These are phyloP conservation scores for Oldenlandia corymbosa DNA, from an alignment of 257 asterid species.

Conservation along the genomic window DNA sequence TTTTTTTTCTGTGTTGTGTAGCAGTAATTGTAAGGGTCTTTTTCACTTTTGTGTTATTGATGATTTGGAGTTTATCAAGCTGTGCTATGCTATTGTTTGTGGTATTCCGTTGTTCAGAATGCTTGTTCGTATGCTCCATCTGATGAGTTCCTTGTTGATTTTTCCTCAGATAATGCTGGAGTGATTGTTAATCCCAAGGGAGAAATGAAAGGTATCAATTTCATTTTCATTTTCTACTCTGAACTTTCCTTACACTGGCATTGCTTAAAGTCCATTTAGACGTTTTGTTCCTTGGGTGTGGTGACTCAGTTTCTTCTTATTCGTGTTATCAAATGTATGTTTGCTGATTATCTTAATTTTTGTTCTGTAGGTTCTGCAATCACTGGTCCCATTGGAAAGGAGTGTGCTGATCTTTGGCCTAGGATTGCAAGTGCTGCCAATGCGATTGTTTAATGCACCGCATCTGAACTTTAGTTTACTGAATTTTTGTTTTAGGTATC, in stretches of 20 bases:
- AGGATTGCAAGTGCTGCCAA: conserved; percentile 59
- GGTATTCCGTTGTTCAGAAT: neutral
- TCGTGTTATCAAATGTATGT: neutral
- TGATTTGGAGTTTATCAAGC: neutral
- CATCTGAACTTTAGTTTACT: neutral
- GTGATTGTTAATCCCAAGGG: conserved; percentile 61
- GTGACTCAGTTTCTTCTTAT: too few species aligned
- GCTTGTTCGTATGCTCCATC: neutral
- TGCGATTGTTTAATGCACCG: conserved; percentile 37
- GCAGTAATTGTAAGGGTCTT: neutral
- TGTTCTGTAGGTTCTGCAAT: conserved; percentile 39
- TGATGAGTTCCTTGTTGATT: neutral
- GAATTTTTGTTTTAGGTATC: neutral
- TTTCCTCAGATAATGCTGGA: conserved; percentile 45
- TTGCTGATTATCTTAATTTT: neutral
- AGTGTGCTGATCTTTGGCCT: conserved; percentile 59
- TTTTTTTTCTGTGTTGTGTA: conserved; percentile 16
- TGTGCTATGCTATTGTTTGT: neutral
- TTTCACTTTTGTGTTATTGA: too few species aligned
- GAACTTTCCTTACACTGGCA: neutral
- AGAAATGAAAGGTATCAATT: conserved; percentile 55
- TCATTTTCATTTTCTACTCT: neutral
- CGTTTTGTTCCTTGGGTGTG: too few species aligned
- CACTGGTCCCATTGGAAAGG: conserved; percentile 52
- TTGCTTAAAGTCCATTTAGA: too few species aligned